phyloP scores from a whole-genome alignment of 2,329 filamentous ascomycete species.

The Lachnellula subtilissima region DNA sequence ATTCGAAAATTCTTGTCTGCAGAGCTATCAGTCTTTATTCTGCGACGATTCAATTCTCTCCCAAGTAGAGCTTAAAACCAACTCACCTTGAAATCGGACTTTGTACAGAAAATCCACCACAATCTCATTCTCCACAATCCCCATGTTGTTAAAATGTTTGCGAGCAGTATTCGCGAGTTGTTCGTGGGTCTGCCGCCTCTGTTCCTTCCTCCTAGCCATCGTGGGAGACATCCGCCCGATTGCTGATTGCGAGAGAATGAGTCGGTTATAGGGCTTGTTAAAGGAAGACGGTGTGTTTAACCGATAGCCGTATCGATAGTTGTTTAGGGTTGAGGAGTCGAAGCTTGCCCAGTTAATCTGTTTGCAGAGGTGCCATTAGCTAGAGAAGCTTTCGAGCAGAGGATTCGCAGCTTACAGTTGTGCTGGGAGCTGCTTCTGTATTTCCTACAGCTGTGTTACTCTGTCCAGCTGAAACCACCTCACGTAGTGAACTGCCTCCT shows the following conservation, averaged over 20 bases:
- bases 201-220: conserved; percentile 62
- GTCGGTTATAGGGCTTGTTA: conserved; percentile 56
- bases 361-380: background rate
- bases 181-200: conserved; percentile 65
- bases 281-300: conserved; percentile 69
- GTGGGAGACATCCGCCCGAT: conserved; percentile 71
- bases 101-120: conserved; percentile 54
- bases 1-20: conserved; percentile 36
- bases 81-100: conserved; percentile 32
- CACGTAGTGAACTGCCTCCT: conserved; percentile 26
- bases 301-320: conserved; percentile 69
- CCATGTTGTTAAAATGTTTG: conserved; percentile 78
- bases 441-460: conserved; percentile 12
- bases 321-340: conserved; percentile 63
- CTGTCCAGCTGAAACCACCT: conserved; percentile 24
- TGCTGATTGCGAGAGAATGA: conserved; percentile 56
- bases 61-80: background rate
- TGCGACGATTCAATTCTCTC: no score
- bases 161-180: conserved; percentile 67
- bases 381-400: background rate
- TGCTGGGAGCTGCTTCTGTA: conserved; percentile 24
- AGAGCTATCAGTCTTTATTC: background rate
- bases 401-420: conserved; percentile 14
- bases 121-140: conserved; percentile 76
- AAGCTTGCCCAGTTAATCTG: conserved; percentile 64